These are phyloP conservation scores for Saccharum officinarum DNA, from an alignment of 176 grass and related monocot genomes.

Conservation along the genomic window DNA sequence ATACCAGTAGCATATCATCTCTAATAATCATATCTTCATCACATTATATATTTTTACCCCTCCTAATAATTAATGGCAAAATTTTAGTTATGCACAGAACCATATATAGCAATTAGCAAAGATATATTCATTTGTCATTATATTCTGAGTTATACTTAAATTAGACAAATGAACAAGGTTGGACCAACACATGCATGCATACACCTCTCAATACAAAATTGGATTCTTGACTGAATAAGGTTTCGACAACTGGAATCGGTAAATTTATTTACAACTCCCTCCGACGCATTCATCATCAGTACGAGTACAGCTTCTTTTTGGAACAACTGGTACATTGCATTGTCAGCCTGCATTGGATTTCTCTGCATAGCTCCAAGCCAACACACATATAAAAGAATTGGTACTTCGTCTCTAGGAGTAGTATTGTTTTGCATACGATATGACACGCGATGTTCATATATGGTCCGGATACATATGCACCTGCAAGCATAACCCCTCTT, in stretches of 20 bases:
- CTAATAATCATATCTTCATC: background rate
- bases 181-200: background rate
- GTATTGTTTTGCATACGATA: constrained; percentile 21
- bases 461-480: background rate
- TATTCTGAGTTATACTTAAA: background rate
- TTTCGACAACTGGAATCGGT: background rate
- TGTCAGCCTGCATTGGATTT: background rate
- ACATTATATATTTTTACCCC: background rate
- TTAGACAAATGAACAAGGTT: background rate
- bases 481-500: background rate
- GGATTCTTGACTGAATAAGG: background rate
- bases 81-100: background rate
- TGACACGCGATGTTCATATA: constrained; percentile 10
- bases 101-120: background rate
- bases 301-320: no score
- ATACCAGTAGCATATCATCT: background rate
- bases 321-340: background rate
- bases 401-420: background rate
- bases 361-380: background rate
- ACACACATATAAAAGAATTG: background rate
- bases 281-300: background rate
- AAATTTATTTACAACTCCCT: background rate
- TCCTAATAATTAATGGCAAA: background rate
- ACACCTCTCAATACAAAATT: background rate
- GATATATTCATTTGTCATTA: background rate